phyloP scores from a whole-genome alignment of 768 basidiomycete genomes.

The Leccinum incarnatum region DNA sequence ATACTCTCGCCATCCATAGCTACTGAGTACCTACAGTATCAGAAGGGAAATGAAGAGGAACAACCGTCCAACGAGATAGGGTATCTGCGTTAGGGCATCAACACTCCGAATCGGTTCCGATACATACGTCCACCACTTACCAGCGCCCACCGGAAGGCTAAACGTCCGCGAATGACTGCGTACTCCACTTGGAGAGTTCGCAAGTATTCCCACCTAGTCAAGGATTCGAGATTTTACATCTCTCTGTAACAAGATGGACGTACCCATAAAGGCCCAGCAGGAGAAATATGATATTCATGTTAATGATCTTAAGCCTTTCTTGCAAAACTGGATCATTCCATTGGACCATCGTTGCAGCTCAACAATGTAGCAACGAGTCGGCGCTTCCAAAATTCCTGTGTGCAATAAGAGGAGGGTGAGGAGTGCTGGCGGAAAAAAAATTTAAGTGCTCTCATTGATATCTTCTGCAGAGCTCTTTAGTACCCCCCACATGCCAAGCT shows the following conservation, averaged over 20 bases:
- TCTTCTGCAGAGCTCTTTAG: background rate
- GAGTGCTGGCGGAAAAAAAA: background rate
- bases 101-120: background rate
- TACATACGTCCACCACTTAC: slow-evolving; percentile 12
- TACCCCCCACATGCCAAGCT: background rate
- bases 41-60: slow-evolving; percentile 16
- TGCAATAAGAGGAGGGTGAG: background rate
- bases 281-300: slow-evolving; percentile 16
- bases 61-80: slow-evolving; percentile 24
- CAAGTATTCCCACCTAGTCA: slow-evolving; percentile 28
- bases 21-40: slow-evolving; percentile 11
- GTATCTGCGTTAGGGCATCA: slow-evolving; percentile 11
- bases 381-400: background rate
- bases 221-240: background rate
- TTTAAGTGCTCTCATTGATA: background rate
- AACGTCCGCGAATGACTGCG: slow-evolving; percentile 22
- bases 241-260: background rate
- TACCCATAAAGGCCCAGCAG: slow-evolving; percentile 28
- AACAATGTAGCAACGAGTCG: background rate
- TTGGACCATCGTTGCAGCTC: slow-evolving; percentile 17
- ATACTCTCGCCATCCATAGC: background rate
- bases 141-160: slow-evolving; percentile 27
- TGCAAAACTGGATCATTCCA: slow-evolving; percentile 16
- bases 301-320: background rate
- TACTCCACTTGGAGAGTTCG: slow-evolving; percentile 19